Conservation (phyloP, 2,329 filamentous ascomycete species). For the Gremmenia infestans region DNA sequence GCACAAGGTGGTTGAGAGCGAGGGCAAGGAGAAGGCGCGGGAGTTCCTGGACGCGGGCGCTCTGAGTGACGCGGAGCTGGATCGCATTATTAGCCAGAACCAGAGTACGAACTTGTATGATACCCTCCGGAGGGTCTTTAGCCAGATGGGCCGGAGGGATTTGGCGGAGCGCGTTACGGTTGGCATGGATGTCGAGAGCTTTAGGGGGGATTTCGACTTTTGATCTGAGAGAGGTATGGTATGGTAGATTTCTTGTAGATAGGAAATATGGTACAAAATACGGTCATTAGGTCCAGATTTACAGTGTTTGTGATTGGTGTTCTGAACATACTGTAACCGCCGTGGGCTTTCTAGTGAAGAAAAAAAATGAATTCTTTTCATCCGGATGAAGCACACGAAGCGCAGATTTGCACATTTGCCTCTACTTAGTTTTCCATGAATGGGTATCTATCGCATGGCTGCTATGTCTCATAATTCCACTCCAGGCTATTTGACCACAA, state of each 20-base stretch:
- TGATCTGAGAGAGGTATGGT: slow-evolving; percentile 31
- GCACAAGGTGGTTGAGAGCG: slow-evolving; percentile 89
- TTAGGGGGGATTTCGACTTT: slow-evolving; percentile 89
- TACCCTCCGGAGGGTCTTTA: slow-evolving; percentile 90
- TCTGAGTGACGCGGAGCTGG: slow-evolving; percentile 67
- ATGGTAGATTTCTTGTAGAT: not conserved
- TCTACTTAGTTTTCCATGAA: no score
- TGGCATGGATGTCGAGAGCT: slow-evolving; percentile 85
- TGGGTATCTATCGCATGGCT: no score
- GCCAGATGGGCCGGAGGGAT: slow-evolving; percentile 87
- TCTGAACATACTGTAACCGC: no score
- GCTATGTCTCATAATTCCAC: no score
- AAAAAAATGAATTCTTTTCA: no score
- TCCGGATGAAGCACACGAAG: no score
- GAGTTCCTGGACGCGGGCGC: slow-evolving; percentile 66
- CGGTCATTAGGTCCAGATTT: no score
- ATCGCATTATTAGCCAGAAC: slow-evolving; percentile 89
- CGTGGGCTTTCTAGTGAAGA: no score
- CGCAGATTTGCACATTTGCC: no score
- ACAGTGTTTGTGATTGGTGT: no score
- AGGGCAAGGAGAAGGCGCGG: slow-evolving; percentile 75
- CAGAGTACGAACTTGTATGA: slow-evolving; percentile 96
- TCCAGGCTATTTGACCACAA: no score
- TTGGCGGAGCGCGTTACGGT: slow-evolving; percentile 80
- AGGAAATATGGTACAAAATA: not conserved